Conservation (phyloP, 2,329 filamentous ascomycete genomes). For the Simplicillium aogashimaense region DNA sequence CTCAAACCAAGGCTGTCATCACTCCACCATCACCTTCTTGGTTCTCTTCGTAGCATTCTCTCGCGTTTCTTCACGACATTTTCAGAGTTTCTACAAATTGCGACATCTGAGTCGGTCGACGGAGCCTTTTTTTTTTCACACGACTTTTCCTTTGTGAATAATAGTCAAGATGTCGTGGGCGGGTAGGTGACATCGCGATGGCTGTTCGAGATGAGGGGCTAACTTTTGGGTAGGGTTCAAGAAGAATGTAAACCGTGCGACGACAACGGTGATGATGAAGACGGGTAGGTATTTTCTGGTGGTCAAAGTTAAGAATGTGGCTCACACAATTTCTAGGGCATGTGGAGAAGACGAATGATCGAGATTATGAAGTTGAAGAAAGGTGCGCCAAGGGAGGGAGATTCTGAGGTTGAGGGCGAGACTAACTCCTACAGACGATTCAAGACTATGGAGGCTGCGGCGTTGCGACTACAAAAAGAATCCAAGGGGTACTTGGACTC, state of each 20-base stretch:
- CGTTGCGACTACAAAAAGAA: slow-evolving; percentile 88
- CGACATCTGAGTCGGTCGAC: too few relatives aligned
- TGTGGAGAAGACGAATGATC: slow-evolving; percentile 97
- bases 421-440: slow-evolving; percentile 58
- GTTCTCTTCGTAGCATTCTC: too few relatives aligned
- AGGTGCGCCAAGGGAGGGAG: slow-evolving; percentile 38
- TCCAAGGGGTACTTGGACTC: slow-evolving; percentile 97
- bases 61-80: too few relatives aligned
- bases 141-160: neutral
- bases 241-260: slow-evolving; percentile 97
- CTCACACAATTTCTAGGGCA: slow-evolving; percentile 48
- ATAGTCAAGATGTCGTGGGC: slow-evolving; percentile 57
- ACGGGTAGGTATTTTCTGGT: slow-evolving; percentile 48
- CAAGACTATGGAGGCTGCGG: slow-evolving; percentile 93
- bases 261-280: slow-evolving; percentile 99
- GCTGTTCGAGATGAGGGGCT: slow-evolving; percentile 20
- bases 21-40: neutral
- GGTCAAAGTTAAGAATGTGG: neutral
- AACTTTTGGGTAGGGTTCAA: slow-evolving; percentile 36
- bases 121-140: too few relatives aligned
- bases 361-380: slow-evolving; percentile 97
- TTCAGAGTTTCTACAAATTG: too few relatives aligned
- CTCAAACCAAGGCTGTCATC: too few relatives aligned
- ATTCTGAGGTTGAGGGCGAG: slow-evolving; percentile 3
- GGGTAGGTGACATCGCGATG: slow-evolving; percentile 32